Evolutionary conservation across 2,329 filamentous ascomycete genomes (phyloP), one percentile per base, ranked within the genome.

Genomic region (Penicillium sp.): DNA sequence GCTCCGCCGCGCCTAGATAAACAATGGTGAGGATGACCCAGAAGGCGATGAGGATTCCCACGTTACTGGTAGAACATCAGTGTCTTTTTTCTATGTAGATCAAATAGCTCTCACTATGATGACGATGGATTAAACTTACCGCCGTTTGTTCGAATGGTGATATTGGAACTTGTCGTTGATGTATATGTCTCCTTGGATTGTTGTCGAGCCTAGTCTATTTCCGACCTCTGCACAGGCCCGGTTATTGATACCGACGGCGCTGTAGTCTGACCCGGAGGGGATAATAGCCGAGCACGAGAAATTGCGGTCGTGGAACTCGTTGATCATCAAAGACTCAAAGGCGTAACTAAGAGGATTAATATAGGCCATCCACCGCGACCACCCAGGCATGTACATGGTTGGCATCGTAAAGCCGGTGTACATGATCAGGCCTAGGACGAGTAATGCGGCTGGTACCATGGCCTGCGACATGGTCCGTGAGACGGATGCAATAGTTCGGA

Each of bases 351-450:
- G 81, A 6, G 90, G 89, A 60, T 94, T 87, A 34, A 93, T 77
- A 70, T 90, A 92, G 70, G 88, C 88, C 59, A 95, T 84, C 91
- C 91, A 95, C 57, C 86, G 82, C 67, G 88, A 89, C 90, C 91
- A 96, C 2, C 78, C 83, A 13, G 88, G 82, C 88, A 91, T 94
- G 74, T 92, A 66, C 6, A 61, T 66, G 3, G 69, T 66, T 1
- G 76, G 76, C 13, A 79, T 72, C 0, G 72, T 72, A 60, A 79
- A 79, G 15, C 77, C 77, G 45, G 85, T 71, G 56, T 72, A 84
- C 19, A 88, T 76, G 23, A 74, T 60, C 49, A 75, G 50, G 33
- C 67, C 68, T 19, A 74, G 61, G 55, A 73, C 72, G 58, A 85
- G 71, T 43, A 84, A 72, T 21, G 80, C 79, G 5, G 82, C 78